Base-by-base conservation (phyloP, 257 asterid species). In the Orobanche coerulescens region DNA sequence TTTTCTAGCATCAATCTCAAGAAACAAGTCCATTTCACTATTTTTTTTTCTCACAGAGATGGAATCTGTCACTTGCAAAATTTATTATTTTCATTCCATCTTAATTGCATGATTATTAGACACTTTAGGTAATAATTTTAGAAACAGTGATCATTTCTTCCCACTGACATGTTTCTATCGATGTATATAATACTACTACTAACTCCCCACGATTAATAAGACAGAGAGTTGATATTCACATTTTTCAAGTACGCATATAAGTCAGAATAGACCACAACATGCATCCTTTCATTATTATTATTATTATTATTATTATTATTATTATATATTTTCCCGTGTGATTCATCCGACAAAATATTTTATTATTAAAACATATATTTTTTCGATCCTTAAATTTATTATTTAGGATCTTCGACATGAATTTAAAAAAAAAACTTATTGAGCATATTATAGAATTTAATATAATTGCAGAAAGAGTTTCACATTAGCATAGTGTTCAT, bases 181-280 rank as follows among this genome's bases (percentile, higher is more conserved):
- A 16, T 62, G 34, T 60, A 56, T 59, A 47, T 60, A 56, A 56
- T 66, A 49, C 63, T 28, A 53, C 40, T 47, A 57, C 37, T 48
- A 73, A 76, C 54, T 49, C 24, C 76, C n/a, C n/a, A n/a, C 64
- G 30, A 58, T 34, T 58, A 39, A 61, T 43, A 66, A 66, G 72
- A 81, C 78, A 73, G 50, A 62, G 65, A 61, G 62, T 44, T 61
- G 56, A 63, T 66, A 5, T 18, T 67, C 11, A 66, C 51, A 58
- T 65, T 68, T 61, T 64, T 56, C 64, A 62, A 79, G 65, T 58
- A 65, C 68, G 54, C 43, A 33, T 39, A 77, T 55, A 82, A 77
- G 94, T 76, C 84, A 79, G 79, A 72, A 67, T 1, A 75, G 73
- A 88, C 73, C 71, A 68, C 81, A 81, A 81, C 88, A 85, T 74